A percentile compares a stretch with the other conserved stretches of the same genome.
Evolutionary conservation across 768 basidiomycete species (phyloP).

Genomic region (Gloeophyllum trabeum): DNA sequence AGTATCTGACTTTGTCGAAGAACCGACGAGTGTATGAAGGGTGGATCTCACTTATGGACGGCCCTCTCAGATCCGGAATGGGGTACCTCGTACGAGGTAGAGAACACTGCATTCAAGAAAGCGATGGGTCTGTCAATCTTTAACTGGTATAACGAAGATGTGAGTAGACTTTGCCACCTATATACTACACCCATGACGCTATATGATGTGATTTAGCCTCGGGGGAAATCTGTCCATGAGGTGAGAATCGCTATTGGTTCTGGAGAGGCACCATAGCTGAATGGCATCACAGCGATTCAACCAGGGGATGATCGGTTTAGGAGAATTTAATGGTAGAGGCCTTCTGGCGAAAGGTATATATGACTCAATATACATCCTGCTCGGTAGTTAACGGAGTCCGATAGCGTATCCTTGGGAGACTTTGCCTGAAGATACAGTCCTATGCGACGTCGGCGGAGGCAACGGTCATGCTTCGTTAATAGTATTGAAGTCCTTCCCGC

Average conservation of each 20-base stretch:
- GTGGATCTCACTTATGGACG: slow-evolving; percentile 14
- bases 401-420: slow-evolving; percentile 21
- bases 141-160: too few relatives aligned
- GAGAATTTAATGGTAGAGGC: not conserved
- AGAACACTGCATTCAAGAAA: slow-evolving; percentile 13
- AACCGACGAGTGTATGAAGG: slow-evolving; percentile 6
- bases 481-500: slow-evolving; percentile 15
- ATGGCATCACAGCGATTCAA: slow-evolving; percentile 1
- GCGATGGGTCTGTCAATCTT: slow-evolving; percentile 10
- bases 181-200: too few relatives aligned
- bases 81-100: slow-evolving; percentile 11
- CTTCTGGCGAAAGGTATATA: not conserved
- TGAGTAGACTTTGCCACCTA: too few relatives aligned
- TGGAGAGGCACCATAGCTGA: too few relatives aligned
- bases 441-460: slow-evolving; percentile 25
- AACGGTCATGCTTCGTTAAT: slow-evolving; percentile 20
- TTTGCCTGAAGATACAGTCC: slow-evolving; percentile 10
- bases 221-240: slow-evolving; percentile 15
- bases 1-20: slow-evolving; percentile 8
- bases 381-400: too few relatives aligned
- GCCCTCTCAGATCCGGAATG: slow-evolving; percentile 14
- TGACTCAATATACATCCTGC: too few relatives aligned
- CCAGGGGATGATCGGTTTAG: slow-evolving; percentile 1
- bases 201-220: too few relatives aligned
- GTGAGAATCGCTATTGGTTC: slow-evolving; percentile 14